Conservation (phyloP, 1,284 basidiomycete species). For the Heterobasidion irregulare region DNA sequence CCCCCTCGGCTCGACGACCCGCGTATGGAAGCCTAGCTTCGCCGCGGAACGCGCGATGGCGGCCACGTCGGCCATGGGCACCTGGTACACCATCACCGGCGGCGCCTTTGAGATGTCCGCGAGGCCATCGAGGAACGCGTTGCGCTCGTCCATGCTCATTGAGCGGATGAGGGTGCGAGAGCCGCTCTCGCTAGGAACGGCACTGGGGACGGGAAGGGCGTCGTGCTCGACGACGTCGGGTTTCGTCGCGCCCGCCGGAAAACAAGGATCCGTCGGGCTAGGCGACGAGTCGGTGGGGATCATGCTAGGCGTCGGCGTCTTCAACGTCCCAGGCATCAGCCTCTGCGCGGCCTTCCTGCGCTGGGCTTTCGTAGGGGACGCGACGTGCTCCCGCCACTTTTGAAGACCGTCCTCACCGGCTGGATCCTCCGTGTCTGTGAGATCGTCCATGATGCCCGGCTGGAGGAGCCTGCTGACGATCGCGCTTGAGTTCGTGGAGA, state of each 20-base stretch:
- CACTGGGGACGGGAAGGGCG: conserved; percentile 4
- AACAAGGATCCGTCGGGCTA: conserved; percentile 2
- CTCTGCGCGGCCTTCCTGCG: conserved; percentile 12
- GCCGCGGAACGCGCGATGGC: conserved; percentile 29
- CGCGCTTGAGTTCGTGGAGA: conserved; percentile 27
- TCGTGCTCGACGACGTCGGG: conserved; percentile 4
- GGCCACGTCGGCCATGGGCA: conserved; percentile 34
- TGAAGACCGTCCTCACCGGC: not conserved
- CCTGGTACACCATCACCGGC: conserved; percentile 36
- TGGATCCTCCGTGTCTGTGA: conserved; percentile 13
- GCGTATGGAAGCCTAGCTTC: conserved; percentile 33
- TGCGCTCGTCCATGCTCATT: conserved; percentile 44
- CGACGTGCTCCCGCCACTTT: not conserved
- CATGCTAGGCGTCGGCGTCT: conserved; percentile 36
- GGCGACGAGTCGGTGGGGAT: conserved; percentile 17
- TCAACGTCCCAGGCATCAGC: conserved; percentile 46
- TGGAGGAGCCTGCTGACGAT: conserved; percentile 26
- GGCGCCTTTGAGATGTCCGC: conserved; percentile 24
- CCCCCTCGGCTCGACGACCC: conserved; percentile 20
- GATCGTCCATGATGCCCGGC: conserved; percentile 19
- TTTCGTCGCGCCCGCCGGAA: not conserved
- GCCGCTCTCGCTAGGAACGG: not conserved
- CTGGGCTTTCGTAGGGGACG: conserved; percentile 10
- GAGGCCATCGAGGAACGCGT: conserved; percentile 38
- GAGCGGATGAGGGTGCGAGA: conserved; percentile 29